Evolutionary conservation across 169 alveolate species (phyloP), one percentile per base, ranked within the genome.

Genomic region (Plasmodium yoelii): DNA sequence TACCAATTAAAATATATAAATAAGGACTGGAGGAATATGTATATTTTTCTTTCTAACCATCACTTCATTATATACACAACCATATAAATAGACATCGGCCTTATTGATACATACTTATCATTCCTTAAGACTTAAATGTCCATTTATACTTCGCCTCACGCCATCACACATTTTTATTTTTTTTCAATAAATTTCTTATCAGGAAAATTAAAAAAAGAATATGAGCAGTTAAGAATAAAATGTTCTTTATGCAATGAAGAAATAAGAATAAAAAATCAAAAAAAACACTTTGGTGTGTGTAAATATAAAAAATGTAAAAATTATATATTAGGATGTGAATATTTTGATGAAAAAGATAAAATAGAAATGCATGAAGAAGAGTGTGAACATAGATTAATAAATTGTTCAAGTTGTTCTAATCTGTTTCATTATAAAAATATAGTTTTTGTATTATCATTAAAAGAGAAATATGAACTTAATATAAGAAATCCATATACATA

Each of bases 291-390:
- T 59, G 47, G 70, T 26, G 49, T 9, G 12, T 84, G 91, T 26
- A 61, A 69, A 69, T 84, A 84, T 18, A 68, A 28, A 69, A 84
- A 73, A 61, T 84, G 91, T 71, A 84, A 84, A 19, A 84, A 84
- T 84, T 84, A 69, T 71, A 51, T 69, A 47, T 70, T 84, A 70
- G 91, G 91, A 22, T 84, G 91, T 84, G 91, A 84, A 59, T 69
- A 69, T 68, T 84, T 57, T 71, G 87, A 84, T 60, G 70, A 84
- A 51, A 84, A 61, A 71, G 57, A 47, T 63, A 84, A 69, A 84
- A 46, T 84, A 57, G 70, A 65, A 69, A 5, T 12, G 0, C 91
- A 84, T 49, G 91, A 84, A 69, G 74, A 84, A 59, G 26, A 12
- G 26, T 84, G 91, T 69, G 91, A 84, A 44, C 91, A 84, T 68